phyloP scores from a whole-genome alignment of 108 stramenopile genomes.

The Fragilaria radians region DNA sequence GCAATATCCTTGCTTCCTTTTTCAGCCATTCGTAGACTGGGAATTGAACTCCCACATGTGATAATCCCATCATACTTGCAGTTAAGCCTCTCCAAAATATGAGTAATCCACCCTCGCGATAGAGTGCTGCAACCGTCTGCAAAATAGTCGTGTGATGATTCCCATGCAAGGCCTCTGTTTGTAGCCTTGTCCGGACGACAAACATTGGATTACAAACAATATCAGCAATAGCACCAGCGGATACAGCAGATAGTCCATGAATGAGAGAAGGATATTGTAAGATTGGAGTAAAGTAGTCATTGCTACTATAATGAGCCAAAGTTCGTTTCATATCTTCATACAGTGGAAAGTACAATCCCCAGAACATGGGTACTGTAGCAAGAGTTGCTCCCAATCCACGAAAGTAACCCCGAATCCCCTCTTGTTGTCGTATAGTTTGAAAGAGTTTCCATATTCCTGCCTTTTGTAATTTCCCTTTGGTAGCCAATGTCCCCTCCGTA shows the following conservation, averaged over 20 bases:
- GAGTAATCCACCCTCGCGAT: slow-evolving; percentile 45
- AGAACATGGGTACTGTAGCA: slow-evolving; percentile 84
- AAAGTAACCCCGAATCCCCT: slow-evolving; percentile 78
- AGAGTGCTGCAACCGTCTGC: slow-evolving; percentile 43
- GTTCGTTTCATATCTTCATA: slow-evolving; percentile 44
- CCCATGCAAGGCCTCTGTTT: slow-evolving; percentile 81
- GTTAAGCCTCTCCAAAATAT: slow-evolving; percentile 88
- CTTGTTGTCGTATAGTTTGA: slow-evolving; percentile 46
- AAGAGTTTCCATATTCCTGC: slow-evolving; percentile 15
- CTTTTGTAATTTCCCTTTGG: not conserved
- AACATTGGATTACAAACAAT: slow-evolving; percentile 88
- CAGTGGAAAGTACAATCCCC: slow-evolving; percentile 77
- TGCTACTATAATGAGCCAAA: slow-evolving; percentile 14
- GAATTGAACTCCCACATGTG: slow-evolving; percentile 90
- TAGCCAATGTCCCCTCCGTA: not conserved
- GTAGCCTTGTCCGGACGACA: slow-evolving; percentile 82
- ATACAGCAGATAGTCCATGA: slow-evolving; percentile 69
- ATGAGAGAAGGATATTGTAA: slow-evolving; percentile 36
- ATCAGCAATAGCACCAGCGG: slow-evolving; percentile 82
- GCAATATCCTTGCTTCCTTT: slow-evolving; percentile 39
- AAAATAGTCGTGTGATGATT: slow-evolving; percentile 29
- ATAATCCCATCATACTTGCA: slow-evolving; percentile 82
- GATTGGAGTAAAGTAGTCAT: slow-evolving; percentile 12
- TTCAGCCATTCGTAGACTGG: slow-evolving; percentile 85
- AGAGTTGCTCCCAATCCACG: slow-evolving; percentile 86